phyloP scores from a whole-genome alignment of 192 early-diverging fungal species.

The Backusella mclennaniae region DNA sequence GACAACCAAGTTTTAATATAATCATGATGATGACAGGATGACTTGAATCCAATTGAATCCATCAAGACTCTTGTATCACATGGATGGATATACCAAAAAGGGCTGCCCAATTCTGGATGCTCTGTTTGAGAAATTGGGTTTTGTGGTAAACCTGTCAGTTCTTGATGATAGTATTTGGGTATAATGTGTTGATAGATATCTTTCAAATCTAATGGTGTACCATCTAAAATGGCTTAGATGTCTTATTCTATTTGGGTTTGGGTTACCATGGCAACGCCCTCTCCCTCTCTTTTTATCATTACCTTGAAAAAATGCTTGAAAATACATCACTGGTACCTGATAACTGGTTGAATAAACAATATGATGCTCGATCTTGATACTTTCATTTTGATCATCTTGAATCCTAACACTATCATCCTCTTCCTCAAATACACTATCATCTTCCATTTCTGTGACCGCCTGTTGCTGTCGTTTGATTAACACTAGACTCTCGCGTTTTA shows the following conservation, averaged over 20 bases:
- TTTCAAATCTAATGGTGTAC: constrained; percentile 33
- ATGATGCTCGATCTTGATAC: constrained; percentile 49
- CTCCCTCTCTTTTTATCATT: background rate
- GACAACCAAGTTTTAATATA: constrained; percentile 28
- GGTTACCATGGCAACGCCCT: background rate
- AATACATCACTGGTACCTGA: constrained; percentile 59
- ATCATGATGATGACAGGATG: background rate
- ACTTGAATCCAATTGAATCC: constrained; percentile 26
- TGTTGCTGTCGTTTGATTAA: background rate
- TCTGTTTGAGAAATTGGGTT: constrained; percentile 38
- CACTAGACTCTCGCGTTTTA: background rate
- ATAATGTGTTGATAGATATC: constrained; percentile 45
- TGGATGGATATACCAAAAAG: constrained; percentile 63
- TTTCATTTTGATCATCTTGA: background rate
- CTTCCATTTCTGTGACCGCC: background rate
- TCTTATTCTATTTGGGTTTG: no score
- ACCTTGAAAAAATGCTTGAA: constrained; percentile 51
- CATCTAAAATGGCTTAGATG: constrained; percentile 23
- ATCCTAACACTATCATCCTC: background rate
- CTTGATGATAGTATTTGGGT: constrained; percentile 1
- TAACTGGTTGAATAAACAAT: constrained; percentile 60
- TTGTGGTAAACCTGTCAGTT: background rate
- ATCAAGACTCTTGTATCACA: constrained; percentile 59
- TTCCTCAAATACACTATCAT: constrained; percentile 4
- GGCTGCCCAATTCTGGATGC: constrained; percentile 51